Conservation (phyloP, 1,284 basidiomycete genomes). For the Calocybe gambosa region DNA sequence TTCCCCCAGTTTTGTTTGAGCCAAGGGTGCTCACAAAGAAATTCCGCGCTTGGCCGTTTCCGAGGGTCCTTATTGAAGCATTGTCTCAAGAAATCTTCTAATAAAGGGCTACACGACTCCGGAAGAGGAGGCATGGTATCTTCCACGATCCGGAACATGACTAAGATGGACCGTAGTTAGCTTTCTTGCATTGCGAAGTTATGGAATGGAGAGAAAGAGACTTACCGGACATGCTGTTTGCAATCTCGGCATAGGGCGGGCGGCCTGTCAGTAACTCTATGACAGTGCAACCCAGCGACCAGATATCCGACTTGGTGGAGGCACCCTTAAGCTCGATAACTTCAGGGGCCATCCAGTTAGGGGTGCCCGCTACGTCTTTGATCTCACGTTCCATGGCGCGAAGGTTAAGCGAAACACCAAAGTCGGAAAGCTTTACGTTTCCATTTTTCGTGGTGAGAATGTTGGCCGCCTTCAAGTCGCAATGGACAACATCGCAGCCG, state of each 20-base stretch:
- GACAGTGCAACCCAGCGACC: slow-evolving; percentile 92
- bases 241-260: slow-evolving; percentile 85
- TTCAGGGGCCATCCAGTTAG: slow-evolving; percentile 98
- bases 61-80: slow-evolving; percentile 89
- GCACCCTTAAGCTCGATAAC: slow-evolving; percentile 81
- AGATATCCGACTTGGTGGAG: slow-evolving; percentile 77
- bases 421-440: slow-evolving; percentile 97
- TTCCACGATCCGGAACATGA: slow-evolving; percentile 95
- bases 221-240: slow-evolving; percentile 80
- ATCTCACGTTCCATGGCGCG: slow-evolving; percentile 89
- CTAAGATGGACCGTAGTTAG: slow-evolving; percentile 30
- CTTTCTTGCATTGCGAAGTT: slow-evolving; percentile 2
- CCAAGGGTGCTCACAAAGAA: slow-evolving; percentile 88
- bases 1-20: slow-evolving; percentile 73
- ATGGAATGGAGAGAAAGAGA: slow-evolving; percentile 12
- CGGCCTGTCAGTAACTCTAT: slow-evolving; percentile 89
- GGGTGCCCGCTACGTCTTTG: slow-evolving; percentile 88
- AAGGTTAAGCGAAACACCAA: slow-evolving; percentile 97
- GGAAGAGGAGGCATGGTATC: slow-evolving; percentile 86
- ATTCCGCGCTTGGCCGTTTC: slow-evolving; percentile 74
- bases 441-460: slow-evolving; percentile 96
- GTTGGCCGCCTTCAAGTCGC: slow-evolving; percentile 98
- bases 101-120: slow-evolving; percentile 63
- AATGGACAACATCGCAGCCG: slow-evolving; percentile 74
- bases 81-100: slow-evolving; percentile 71